Base-by-base conservation (phyloP, 2,329 filamentous ascomycete genomes). In the Lasiodiplodia theobromae region DNA sequence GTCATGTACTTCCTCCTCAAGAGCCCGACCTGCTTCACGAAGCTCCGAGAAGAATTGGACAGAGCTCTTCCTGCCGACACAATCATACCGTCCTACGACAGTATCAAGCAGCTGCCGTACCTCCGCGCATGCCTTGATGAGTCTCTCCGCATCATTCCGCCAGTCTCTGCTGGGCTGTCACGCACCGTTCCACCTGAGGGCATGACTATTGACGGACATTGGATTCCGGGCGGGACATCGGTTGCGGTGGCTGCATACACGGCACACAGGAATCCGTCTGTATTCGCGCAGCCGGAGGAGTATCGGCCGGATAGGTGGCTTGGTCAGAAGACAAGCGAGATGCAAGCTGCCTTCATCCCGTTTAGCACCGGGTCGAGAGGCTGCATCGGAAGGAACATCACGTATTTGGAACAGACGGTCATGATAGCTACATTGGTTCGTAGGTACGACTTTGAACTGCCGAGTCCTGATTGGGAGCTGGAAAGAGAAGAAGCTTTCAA, bases 241-340 rank as follows among this genome's bases (percentile, higher is more conserved):
- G 75, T 79, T 2, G 75, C 74, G 53, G 76, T 78, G 18, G 73
- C 78, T 1, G 79, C 79, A 31, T 74, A 75, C 6, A 82, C 86
- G 72, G 74, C 74, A 58, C 69, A 58, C 0, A 79, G 88, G 0
- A 83, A 86, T 51, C 87, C 89, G 71, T 71, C 83, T 2, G 86
- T 83, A 71, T 85, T 85, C 0, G 70, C 76, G 0, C 82, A 87
- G 68, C 78, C 81, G 0, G 78, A 85, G n/a, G 69, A 71, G 0
- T 87, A 83, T 70, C 76, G 76, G 1, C 84, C 85, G 0, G 84
- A 85, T 54, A 77, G 86, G 3, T 87, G 85, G 84, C 73, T 87
- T 10, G 66, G 64, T 18, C 68, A 68, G 3, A 68, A 70, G 12
- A 69, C 21, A n/a, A 69, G 62, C 21, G 69, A 53, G 18, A 72